Base-by-base conservation (phyloP, 176 grass and related monocot species). In the Paspalum vaginatum region DNA sequence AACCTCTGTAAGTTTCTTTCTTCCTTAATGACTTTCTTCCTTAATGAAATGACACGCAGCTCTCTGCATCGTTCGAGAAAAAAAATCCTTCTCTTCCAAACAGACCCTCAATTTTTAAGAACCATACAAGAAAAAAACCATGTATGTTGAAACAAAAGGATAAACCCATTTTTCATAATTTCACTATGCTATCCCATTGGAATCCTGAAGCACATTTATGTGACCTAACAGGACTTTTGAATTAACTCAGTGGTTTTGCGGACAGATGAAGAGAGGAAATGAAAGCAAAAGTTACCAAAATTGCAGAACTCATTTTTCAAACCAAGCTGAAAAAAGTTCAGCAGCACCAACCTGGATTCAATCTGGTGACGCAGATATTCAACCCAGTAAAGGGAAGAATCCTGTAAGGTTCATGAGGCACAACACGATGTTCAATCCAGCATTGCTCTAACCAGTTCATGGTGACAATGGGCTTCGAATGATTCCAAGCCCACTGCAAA, bases 301-400 rank as follows among this genome's bases (percentile, higher is more conserved):
- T 32, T 32, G 32, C 78, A 25, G 77, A 82, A 71, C 47, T 51
- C 37, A 40, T 12, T 68, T 79, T 48, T 22, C 79, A 65, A 11
- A 57, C 61, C 60, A 69, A 47, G 12, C 61, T 83, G 25, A 81
- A 57, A 43, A 59, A 75, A 59, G 76, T 57, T 40, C 20, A 72
- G 42, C 56, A 44, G 72, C 70, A 74, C 69, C 60, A 76, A 93
- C 95, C 95, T 82, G 65, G 61, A 81, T 89, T 56, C 47, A 98
- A 77, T 91, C 81, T 95, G 53, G 95, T 95, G 59, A 98, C 76
- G 41, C 90, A 98, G 73, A 98, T 98, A 85, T 74, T 93, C 78
- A 98, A 85, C 25, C 95, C 95, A 93, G 79, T 78, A 78, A 98
- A 98, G 79, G 95, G 95, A 74, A 79, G 92, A 75, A 98, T 88